Evolutionary conservation across 2,329 filamentous ascomycete species (phyloP).

Genomic region (Cladosporium sphaerospermum): DNA sequence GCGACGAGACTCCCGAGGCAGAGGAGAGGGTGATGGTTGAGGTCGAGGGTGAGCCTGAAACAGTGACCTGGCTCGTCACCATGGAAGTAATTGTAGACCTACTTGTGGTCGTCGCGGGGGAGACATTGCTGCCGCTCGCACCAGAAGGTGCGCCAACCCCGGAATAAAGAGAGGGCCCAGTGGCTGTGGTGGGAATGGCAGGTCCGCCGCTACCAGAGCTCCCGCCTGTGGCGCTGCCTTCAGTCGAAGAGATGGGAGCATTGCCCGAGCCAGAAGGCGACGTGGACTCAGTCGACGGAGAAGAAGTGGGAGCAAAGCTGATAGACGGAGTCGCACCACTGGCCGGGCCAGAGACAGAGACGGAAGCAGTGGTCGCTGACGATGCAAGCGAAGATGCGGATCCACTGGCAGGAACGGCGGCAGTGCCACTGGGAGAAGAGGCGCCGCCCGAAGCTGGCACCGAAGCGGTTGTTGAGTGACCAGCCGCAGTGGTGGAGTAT

Average conservation of each 20-base stretch:
- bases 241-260: not conserved
- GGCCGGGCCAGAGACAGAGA: too few relatives aligned
- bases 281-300: not conserved
- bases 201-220: not conserved
- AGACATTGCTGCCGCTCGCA: not conserved
- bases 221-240: not conserved
- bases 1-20: not conserved
- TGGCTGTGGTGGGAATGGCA: not conserved
- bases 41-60: not conserved
- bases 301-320: not conserved
- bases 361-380: too few relatives aligned
- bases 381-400: not conserved
- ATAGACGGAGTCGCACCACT: too few relatives aligned
- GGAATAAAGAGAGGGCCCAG: not conserved
- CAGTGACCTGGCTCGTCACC: constrained; percentile 9
- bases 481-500: too few relatives aligned
- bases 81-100: constrained; percentile 1
- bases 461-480: too few relatives aligned
- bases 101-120: not conserved
- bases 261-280: not conserved
- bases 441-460: too few relatives aligned
- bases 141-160: not conserved
- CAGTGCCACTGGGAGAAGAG: not conserved
- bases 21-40: not conserved
- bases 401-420: not conserved